A percentile compares a stretch with the other conserved stretches of the same genome.
Evolutionary conservation across 2,329 filamentous ascomycete species (phyloP).

Genomic region (Trichoderma hamatum): DNA sequence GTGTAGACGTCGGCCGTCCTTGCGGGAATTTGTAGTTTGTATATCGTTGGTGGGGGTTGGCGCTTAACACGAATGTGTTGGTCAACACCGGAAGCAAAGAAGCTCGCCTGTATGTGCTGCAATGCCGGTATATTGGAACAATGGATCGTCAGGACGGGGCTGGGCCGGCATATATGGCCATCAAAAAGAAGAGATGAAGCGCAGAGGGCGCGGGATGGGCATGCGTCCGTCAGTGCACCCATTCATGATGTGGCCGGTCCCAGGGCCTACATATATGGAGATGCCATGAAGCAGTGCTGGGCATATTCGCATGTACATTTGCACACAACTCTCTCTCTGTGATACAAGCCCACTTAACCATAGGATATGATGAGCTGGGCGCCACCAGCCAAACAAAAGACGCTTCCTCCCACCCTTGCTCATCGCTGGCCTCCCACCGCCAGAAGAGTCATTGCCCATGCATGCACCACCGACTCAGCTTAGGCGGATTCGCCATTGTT

Average conservation of each 20-base stretch:
- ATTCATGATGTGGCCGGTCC: neutral
- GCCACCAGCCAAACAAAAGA: slow-evolving; percentile 7
- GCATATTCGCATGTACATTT: neutral
- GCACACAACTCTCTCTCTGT: neutral
- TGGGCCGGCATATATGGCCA: neutral
- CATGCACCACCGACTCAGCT: too few relatives aligned
- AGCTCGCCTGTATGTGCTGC: neutral
- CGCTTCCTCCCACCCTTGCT: neutral
- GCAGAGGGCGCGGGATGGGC: neutral
- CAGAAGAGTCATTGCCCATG: neutral
- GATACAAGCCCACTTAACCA: neutral
- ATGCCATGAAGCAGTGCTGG: neutral
- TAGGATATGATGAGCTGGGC: neutral
- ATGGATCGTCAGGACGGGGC: neutral
- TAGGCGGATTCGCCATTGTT: slow-evolving; percentile 1
- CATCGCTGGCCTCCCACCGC: neutral
- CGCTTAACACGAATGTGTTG: neutral
- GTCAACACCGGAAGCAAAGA: neutral
- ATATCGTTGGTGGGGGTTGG: neutral
- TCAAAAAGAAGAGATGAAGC: neutral
- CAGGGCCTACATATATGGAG: neutral
- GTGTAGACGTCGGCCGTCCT: too few relatives aligned
- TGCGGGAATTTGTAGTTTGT: neutral
- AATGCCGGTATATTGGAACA: neutral
- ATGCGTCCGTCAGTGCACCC: neutral